Evolutionary conservation across 768 basidiomycete genomes (phyloP).

Genomic region (Scleroderma bovista): DNA sequence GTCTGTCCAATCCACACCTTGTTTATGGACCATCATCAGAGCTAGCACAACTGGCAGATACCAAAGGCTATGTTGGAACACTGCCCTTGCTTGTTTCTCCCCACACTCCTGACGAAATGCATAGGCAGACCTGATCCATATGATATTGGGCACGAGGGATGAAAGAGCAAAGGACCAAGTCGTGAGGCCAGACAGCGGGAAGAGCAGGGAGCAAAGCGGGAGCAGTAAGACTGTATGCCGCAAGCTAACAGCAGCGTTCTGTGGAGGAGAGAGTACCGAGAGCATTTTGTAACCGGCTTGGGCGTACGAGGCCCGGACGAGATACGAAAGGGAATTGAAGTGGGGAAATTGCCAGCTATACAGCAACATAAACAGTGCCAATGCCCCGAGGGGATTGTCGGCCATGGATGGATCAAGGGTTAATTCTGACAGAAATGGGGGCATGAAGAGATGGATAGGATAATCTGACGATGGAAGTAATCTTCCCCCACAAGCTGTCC

Average conservation of each 20-base stretch:
- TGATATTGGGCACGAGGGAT: slow-evolving; percentile 65
- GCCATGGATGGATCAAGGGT: slow-evolving; percentile 44
- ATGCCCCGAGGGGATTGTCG: slow-evolving; percentile 77
- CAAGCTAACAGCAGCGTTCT: slow-evolving; percentile 82
- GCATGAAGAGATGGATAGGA: slow-evolving; percentile 56
- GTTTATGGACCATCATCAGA: slow-evolving; percentile 94
- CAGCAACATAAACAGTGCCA: slow-evolving; percentile 76
- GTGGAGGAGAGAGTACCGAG: slow-evolving; percentile 65
- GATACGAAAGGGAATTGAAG: slow-evolving; percentile 89
- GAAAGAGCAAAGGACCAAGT: slow-evolving; percentile 85
- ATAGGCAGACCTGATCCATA: slow-evolving; percentile 66
- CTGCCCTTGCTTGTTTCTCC: slow-evolving; percentile 69
- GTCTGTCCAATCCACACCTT: slow-evolving; percentile 69
- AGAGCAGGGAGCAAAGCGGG: slow-evolving; percentile 71
- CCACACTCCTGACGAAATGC: slow-evolving; percentile 66
- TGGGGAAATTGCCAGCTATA: slow-evolving; percentile 99
- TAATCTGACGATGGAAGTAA: slow-evolving; percentile 61
- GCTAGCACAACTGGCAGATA: slow-evolving; percentile 86
- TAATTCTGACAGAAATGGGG: slow-evolving; percentile 45
- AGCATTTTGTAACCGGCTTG: slow-evolving; percentile 94
- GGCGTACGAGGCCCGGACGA: slow-evolving; percentile 84
- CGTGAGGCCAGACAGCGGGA: slow-evolving; percentile 90
- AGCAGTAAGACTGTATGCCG: slow-evolving; percentile 75
- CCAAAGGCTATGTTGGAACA: slow-evolving; percentile 84
- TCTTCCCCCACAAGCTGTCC: slow-evolving; percentile 89